These are phyloP conservation scores for Wickerhamomyces sp. DNA, from an alignment of 1,139 yeast genomes.

Conservation along the genomic window DNA sequence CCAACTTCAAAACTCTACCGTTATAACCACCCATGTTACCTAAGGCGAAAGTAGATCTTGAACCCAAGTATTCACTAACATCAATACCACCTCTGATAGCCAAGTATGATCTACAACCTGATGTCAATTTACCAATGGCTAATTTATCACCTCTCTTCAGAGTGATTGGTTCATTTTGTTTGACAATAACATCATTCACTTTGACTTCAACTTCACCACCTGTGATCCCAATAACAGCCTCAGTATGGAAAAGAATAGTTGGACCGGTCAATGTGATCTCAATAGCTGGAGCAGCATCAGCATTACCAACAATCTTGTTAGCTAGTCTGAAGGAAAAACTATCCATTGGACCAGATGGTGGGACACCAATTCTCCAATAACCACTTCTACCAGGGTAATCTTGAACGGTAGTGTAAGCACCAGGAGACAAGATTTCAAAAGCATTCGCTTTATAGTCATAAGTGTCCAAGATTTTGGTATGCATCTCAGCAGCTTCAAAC, in stretches of 20 bases:
- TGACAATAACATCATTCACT: constrained; percentile 55
- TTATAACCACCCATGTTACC: constrained; percentile 94
- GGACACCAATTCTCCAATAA: constrained; percentile 92
- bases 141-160: constrained; percentile 73
- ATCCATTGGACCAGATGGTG: constrained; percentile 99
- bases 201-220: constrained; percentile 76
- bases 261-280: constrained; percentile 91
- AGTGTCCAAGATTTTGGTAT: constrained; percentile 83
- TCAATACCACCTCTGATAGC: constrained; percentile 92
- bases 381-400: constrained; percentile 93
- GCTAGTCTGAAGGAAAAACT: constrained; percentile 84
- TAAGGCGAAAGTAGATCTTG: constrained; percentile 93
- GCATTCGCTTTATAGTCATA: constrained; percentile 78
- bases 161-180: constrained; percentile 65
- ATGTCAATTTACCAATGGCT: constrained; percentile 69
- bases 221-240: constrained; percentile 70
- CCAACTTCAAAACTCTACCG: constrained; percentile 85
- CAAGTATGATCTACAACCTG: constrained; percentile 87
- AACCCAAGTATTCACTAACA: constrained; percentile 88
- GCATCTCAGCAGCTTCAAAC: constrained; percentile 80
- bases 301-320: constrained; percentile 85
- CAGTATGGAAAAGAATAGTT: constrained; percentile 74
- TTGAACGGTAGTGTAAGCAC: constrained; percentile 93
- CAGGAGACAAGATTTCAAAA: constrained; percentile 78
- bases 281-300: constrained; percentile 75